Evolutionary conservation across 2,329 filamentous ascomycete species (phyloP).

Genomic region (Cucurbitaria berberidis): DNA sequence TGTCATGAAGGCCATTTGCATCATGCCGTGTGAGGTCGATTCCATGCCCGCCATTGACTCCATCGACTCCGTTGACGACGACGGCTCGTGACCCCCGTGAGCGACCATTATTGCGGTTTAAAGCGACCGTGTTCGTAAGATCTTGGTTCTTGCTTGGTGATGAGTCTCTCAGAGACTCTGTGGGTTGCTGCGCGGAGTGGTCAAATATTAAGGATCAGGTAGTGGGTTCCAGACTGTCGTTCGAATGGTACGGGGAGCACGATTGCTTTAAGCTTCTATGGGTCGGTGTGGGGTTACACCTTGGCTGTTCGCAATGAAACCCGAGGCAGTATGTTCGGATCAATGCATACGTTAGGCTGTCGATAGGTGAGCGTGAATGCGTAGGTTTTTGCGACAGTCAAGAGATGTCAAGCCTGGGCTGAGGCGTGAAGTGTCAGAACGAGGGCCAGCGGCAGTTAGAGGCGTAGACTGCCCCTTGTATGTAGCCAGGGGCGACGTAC

Average conservation of each 20-base stretch:
- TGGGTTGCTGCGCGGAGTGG: neutral
- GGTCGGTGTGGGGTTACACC: conserved; percentile 13
- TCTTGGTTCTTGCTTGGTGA: neutral
- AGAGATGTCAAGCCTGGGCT: conserved; percentile 38
- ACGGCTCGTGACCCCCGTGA: conserved; percentile 36
- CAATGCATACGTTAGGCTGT: conserved; percentile 34
- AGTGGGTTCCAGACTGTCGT: conserved; percentile 42
- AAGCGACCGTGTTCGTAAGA: neutral
- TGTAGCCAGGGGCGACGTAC: conserved; percentile 12
- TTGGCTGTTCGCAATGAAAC: conserved; percentile 22
- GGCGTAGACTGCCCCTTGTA: neutral
- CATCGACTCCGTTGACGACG: no score
- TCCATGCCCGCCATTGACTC: conserved; percentile 27
- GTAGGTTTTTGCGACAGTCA: conserved; percentile 42
- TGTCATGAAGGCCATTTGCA: conserved; percentile 70
- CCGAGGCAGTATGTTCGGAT: conserved; percentile 26
- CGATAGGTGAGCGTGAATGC: conserved; percentile 29
- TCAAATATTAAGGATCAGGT: conserved; percentile 13
- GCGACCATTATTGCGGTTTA: conserved; percentile 37
- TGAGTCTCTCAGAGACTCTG: neutral
- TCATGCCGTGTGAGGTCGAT: conserved; percentile 39
- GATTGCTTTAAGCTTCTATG: conserved; percentile 28
- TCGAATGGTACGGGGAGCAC: conserved; percentile 13
- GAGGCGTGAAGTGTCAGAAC: conserved; percentile 40
- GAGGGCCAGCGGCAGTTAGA: conserved; percentile 10